These are phyloP conservation scores for Hibiscus trionum DNA, from an alignment of 345 rosid species.

Conservation along the genomic window DNA sequence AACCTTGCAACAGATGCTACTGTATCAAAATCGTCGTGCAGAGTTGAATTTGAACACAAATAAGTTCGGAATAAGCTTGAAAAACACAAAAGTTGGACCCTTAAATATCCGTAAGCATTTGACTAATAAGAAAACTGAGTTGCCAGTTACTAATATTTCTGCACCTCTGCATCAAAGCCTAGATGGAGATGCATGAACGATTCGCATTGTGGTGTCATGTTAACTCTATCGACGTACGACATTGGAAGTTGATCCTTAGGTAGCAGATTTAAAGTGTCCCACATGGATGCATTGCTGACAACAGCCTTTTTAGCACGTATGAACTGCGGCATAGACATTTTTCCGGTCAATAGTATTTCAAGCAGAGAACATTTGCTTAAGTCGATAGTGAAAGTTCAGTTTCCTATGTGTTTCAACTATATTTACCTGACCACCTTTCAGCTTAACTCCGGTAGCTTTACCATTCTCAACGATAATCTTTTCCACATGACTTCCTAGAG, in stretches of 20 bases:
- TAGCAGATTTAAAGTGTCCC: conserved; percentile 74
- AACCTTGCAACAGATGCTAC: not conserved
- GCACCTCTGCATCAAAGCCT: conserved; percentile 79
- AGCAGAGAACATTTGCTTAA: not conserved
- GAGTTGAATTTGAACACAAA: not conserved
- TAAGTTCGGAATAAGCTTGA: not conserved
- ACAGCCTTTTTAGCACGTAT: conserved; percentile 81
- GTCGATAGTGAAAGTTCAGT: not conserved
- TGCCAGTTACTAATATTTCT: not conserved
- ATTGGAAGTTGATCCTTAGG: conserved; percentile 59
- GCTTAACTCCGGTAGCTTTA: conserved; percentile 76
- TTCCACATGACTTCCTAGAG: conserved; percentile 75
- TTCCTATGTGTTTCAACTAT: not conserved
- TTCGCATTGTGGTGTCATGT: conserved; percentile 64
- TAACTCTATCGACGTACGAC: conserved; percentile 41
- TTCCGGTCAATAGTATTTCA: not conserved
- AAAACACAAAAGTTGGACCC: not conserved
- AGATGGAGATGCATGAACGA: conserved; percentile 99
- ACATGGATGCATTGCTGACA: conserved; percentile 90
- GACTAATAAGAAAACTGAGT: not conserved
- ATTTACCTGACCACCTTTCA: conserved; percentile 77
- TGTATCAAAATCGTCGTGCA: not conserved
- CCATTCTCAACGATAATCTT: conserved; percentile 63
- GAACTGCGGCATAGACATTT: conserved; percentile 38
- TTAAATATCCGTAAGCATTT: not conserved